phyloP scores from a whole-genome alignment of 2,329 filamentous ascomycete species.

The Penicillium rolfsii region DNA sequence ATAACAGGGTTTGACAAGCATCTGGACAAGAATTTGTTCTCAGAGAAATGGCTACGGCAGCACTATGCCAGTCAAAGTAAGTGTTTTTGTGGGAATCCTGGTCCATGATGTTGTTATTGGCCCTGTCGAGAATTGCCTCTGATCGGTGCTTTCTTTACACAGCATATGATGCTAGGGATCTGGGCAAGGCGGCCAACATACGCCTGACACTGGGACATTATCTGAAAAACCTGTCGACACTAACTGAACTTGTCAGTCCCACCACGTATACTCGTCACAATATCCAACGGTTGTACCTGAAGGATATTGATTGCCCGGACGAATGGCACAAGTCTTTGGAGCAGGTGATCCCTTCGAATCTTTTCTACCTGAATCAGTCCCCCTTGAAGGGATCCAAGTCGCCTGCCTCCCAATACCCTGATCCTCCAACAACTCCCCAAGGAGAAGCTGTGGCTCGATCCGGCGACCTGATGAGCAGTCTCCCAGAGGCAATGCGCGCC shows the following conservation, averaged over 20 bases:
- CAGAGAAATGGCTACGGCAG: constrained; percentile 74
- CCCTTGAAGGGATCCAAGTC: constrained; percentile 62
- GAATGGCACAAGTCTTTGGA: constrained; percentile 83
- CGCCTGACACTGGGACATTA: constrained; percentile 90
- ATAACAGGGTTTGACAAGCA: constrained; percentile 83
- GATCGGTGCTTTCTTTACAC: constrained; percentile 3
- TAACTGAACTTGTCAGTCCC: constrained; percentile 79
- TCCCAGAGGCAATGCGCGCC: constrained; percentile 84
- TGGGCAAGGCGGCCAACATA: constrained; percentile 71
- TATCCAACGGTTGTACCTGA: constrained; percentile 87
- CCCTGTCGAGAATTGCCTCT: constrained; percentile 9
- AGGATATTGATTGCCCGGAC: constrained; percentile 92
- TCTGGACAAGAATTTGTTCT: constrained; percentile 78
- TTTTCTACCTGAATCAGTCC: constrained; percentile 89
- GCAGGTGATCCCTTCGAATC: constrained; percentile 74
- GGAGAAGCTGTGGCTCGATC: constrained; percentile 68
- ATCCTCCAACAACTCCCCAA: constrained; percentile 51
- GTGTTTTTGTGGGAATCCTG: constrained; percentile 25
- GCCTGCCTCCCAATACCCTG: constrained; percentile 46
- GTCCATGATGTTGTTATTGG: neutral
- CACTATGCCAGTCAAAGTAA: constrained; percentile 78
- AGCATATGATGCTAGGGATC: constrained; percentile 86
- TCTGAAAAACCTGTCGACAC: constrained; percentile 78
- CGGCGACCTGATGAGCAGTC: constrained; percentile 92
- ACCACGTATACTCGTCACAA: constrained; percentile 77